Base-by-base conservation (phyloP, 2,329 filamentous ascomycete genomes). In the Leptographium galeiforme region DNA sequence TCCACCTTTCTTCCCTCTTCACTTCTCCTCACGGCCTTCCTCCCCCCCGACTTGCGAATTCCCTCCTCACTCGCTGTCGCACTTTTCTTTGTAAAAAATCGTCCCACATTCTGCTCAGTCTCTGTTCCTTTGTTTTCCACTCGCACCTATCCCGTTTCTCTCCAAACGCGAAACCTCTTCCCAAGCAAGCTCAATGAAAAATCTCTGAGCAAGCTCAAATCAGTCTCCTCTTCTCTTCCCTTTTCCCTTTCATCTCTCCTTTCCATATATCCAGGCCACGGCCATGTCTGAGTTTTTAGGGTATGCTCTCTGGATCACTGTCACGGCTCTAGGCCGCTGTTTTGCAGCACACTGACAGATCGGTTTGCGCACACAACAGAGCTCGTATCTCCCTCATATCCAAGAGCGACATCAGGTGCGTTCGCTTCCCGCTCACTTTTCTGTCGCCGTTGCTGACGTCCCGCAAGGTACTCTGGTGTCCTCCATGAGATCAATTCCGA, bases 401-500 rank as follows among this genome's bases (percentile, higher is more conserved):
- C 34, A 59, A 59, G 47, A 57, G 56, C 44, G 56, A 59, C 36
- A 57, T 59, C 48, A 52, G 57, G 56, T 59, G 54, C 38, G 52
- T 32, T 30, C 11, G 19, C 34, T 40, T n/a, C 2, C 33, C 34
- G 11, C 19, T 30, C 6, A 7, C 46, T 8, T 32, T 32, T 14
- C 7, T 6, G 13, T 46, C 7, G 8, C 4, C 19, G 2, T 46
- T 39, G 12, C 19, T 47, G 18, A 14, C 19, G 19, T 19, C 47
- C 51, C 12, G 45, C 36, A 16, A 96, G 90, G 71, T 97, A 97
- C 74, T 88, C 95, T 65, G 93, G 93, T 61, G 91, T 87, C 53
- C 82, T 98, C 51, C 89, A 96, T 72, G 88, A 96, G 69, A 98
- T 98, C 79, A 96, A 96, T 71, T 95, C 91, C 57, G 90, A 95